These are phyloP conservation scores for Cyclotella sp. DNA, from an alignment of 108 stramenopile species.

Conservation along the genomic window DNA sequence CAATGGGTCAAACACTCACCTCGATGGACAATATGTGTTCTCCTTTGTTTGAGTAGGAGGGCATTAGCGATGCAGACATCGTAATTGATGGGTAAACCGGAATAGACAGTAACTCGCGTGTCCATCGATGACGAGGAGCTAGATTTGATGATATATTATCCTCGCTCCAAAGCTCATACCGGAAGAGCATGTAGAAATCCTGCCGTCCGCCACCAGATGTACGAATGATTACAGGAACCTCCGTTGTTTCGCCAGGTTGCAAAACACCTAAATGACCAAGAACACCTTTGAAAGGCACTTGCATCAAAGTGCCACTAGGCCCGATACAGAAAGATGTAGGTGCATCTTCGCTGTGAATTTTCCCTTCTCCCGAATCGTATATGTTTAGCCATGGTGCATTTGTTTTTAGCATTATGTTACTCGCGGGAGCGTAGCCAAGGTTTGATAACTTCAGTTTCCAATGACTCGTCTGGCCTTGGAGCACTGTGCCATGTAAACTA, in stretches of 20 bases:
- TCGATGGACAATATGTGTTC: constrained; percentile 81
- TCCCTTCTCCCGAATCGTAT: constrained; percentile 12
- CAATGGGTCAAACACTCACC: constrained; percentile 35
- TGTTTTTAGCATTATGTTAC: constrained; percentile 71
- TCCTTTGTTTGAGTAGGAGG: constrained; percentile 60
- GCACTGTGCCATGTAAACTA: constrained; percentile 31
- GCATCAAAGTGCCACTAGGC: constrained; percentile 83
- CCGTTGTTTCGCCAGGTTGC: constrained; percentile 73
- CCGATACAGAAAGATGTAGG: constrained; percentile 70
- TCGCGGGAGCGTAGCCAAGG: constrained; percentile 81
- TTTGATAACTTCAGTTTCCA: constrained; percentile 84
- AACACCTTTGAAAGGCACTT: constrained; percentile 55
- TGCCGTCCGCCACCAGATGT: constrained; percentile 73
- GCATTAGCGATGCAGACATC: constrained; percentile 66
- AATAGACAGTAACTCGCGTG: constrained; percentile 73
- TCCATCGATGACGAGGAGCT: constrained; percentile 57
- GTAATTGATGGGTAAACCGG: constrained; percentile 81
- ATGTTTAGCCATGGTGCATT: constrained; percentile 86
- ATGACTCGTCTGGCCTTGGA: constrained; percentile 77
- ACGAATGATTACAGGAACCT: constrained; percentile 78
- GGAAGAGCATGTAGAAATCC: constrained; percentile 83
- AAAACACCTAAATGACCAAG: constrained; percentile 43
- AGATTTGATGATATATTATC: constrained; percentile 10
- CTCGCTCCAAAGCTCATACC: constrained; percentile 66
- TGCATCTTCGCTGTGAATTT: constrained; percentile 31